Base-by-base conservation (phyloP, 768 basidiomycete genomes). In the Pisolithus marmoratus region DNA sequence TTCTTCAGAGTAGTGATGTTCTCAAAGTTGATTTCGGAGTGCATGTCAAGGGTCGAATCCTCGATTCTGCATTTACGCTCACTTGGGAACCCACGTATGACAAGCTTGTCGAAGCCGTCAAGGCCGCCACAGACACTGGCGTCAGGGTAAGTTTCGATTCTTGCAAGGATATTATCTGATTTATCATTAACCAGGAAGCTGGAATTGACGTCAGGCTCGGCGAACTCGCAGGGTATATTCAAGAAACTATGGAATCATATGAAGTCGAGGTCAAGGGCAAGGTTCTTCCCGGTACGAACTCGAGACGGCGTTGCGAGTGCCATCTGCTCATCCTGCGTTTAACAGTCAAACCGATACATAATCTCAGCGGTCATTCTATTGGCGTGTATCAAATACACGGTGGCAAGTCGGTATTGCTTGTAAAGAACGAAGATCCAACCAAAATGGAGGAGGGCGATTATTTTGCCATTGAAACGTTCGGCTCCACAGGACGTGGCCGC, bases 391-490 rank as follows among this genome's bases (percentile, higher is more conserved):
- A 85, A 57, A 96, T 98, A 54, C 95, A 99, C 64, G 95, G 90
- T 15, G 88, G 88, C 26, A 99, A 99, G 70, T 90, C 89, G 0
- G 85, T 98, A 2, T 77, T 90, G 34, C 81, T 98, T 42, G 90
- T 96, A 42, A 90, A 87, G 66, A 92, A 87, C 51, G 80, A 85
- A 29, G 94, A 96, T 64, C 83, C 86, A 54, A 91, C 88, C 14
- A 95, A 91, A 72, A 99, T 99, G 96, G 96, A 98, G 64, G 96
- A 99, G 70, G 96, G 94, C 38, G 96, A 98, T 62, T 97, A 98
- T 65, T 99, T 91, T 66, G 96, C 96, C 8, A 95, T 99, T 51
- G 96, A 99, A 70, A 99, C 96, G 2, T 99, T 99, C 67, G 96
- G 96, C 11, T 90, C 89, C n/a, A 98, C 95, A 0, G 95, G 96